phyloP scores from a whole-genome alignment of 306 rosid species.

The Medicago lupulina region DNA sequence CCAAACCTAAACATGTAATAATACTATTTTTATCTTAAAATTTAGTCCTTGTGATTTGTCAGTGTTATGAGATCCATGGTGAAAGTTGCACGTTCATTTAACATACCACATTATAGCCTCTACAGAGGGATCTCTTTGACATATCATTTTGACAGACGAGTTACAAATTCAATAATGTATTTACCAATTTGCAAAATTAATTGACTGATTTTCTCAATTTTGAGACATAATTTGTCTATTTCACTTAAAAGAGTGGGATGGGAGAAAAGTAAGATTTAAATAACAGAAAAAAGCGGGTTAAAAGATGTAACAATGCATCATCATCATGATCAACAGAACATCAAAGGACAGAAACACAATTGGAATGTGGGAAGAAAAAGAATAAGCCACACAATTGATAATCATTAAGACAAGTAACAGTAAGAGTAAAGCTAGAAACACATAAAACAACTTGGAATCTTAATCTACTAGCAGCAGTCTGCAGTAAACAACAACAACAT shows the following conservation, averaged over 20 bases:
- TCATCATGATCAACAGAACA: neutral
- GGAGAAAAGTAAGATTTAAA: neutral
- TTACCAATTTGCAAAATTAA: too few species aligned
- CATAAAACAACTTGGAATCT: slow-evolving; percentile 30
- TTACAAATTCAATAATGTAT: too few species aligned
- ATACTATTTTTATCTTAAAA: too few species aligned
- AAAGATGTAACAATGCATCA: neutral
- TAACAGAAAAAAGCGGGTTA: neutral
- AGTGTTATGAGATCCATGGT: too few species aligned
- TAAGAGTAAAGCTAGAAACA: slow-evolving; percentile 22
- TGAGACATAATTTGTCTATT: neutral
- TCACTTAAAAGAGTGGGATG: neutral
- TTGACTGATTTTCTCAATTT: neutral
- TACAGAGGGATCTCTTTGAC: too few species aligned
- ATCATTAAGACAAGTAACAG: neutral
- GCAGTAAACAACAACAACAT: slow-evolving; percentile 32
- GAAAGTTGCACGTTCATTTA: too few species aligned
- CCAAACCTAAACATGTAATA: too few species aligned
- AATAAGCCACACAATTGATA: slow-evolving; percentile 34
- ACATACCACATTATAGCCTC: too few species aligned
- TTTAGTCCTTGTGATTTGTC: too few species aligned
- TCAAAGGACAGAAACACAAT: slow-evolving; percentile 24
- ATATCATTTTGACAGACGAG: too few species aligned
- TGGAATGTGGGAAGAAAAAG: slow-evolving; percentile 15
- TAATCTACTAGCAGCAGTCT: slow-evolving; percentile 24